phyloP scores from a whole-genome alignment of 148 eudicot genomes.

The Nyssa sinensis region DNA sequence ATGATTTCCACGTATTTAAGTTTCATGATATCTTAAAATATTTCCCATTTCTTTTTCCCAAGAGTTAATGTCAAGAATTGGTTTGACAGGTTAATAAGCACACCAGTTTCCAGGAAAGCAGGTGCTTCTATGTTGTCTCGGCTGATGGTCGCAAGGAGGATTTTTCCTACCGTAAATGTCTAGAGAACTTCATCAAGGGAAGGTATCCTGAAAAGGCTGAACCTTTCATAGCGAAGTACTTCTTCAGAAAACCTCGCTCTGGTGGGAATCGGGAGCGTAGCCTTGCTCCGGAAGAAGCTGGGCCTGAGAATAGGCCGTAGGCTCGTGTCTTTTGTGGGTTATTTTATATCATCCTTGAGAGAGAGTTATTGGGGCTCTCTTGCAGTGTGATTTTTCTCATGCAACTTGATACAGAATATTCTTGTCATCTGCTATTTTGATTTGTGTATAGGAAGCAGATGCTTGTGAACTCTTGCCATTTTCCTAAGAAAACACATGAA shows the following conservation, averaged over 20 bases:
- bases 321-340: not conserved
- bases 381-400: not conserved
- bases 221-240: conserved; percentile 57
- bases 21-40: not conserved
- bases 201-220: conserved; percentile 73
- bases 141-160: conserved; percentile 69
- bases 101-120: conserved; percentile 59
- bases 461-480: not conserved
- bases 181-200: conserved; percentile 56
- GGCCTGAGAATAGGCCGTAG: conserved; percentile 10
- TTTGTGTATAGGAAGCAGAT: not conserved
- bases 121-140: conserved; percentile 76
- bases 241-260: conserved; percentile 48
- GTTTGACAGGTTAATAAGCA: conserved; percentile 66
- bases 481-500: not conserved
- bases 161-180: conserved; percentile 77
- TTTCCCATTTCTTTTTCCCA: not conserved
- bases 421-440: not conserved
- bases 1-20: not conserved
- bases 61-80: not conserved
- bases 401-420: not conserved
- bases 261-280: conserved; percentile 16
- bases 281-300: conserved; percentile 6
- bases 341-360: not conserved
- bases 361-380: not conserved